A percentile compares a stretch with the other conserved stretches of the same genome.
phyloP scores from a whole-genome alignment of 306 rosid genomes.

The Rosa persica region DNA sequence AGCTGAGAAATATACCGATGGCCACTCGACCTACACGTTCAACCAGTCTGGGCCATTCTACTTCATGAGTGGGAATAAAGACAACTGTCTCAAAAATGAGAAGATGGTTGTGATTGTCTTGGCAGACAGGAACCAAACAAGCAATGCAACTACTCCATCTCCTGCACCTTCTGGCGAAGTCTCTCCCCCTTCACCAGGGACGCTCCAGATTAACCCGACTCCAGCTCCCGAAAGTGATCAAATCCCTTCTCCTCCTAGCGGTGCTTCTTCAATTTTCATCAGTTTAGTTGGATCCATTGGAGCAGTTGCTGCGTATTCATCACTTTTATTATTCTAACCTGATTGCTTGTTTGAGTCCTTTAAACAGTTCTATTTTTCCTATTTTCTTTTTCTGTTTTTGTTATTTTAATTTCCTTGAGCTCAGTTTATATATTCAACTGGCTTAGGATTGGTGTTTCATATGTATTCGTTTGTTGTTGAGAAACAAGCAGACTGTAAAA shows the following conservation, averaged over 20 bases:
- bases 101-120: conserved; percentile 64
- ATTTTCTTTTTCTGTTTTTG: not conserved
- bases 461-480: conserved; percentile 34
- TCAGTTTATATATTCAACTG: conserved; percentile 33
- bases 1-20: conserved; percentile 52
- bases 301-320: conserved; percentile 60
- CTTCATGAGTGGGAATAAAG: conserved; percentile 79
- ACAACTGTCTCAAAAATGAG: conserved; percentile 73
- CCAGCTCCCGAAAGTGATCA: conserved; percentile 40
- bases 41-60: conserved; percentile 58
- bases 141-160: conserved; percentile 39
- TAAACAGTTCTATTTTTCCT: not conserved
- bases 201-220: not conserved
- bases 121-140: conserved; percentile 58
- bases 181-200: not conserved
- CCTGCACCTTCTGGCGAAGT: conserved; percentile 36
- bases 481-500: conserved; percentile 28
- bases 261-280: conserved; percentile 51
- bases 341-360: conserved; percentile 14
- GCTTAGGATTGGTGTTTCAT: conserved; percentile 35
- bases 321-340: conserved; percentile 41
- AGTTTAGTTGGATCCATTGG: conserved; percentile 52
- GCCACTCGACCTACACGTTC: conserved; percentile 60
- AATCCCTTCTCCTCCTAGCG: conserved; percentile 43
- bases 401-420: conserved; percentile 26